Evolutionary conservation across 2,329 filamentous ascomycete species (phyloP).

Genomic region (Phaeosphaeriaceae sp.): DNA sequence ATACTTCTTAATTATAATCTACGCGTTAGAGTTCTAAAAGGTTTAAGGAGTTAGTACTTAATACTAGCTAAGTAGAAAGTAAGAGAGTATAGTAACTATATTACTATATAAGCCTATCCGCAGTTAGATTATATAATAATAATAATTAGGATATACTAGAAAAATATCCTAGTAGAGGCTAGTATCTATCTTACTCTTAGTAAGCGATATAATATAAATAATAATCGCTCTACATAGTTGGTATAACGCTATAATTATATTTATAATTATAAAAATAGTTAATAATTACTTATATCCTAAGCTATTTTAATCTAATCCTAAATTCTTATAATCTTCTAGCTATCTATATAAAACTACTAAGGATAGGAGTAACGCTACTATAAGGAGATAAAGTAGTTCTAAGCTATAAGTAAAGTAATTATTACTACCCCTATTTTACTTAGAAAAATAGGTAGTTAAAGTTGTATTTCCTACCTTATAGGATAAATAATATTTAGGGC

Average conservation of each 20-base stretch:
- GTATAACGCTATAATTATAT: constrained; percentile 2
- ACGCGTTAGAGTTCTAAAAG: constrained; percentile 4
- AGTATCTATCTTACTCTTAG: constrained; percentile 4
- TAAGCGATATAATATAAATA: constrained; percentile 4
- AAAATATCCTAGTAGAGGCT: constrained; percentile 1
- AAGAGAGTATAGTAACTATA: constrained; percentile 6
- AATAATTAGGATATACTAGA: constrained; percentile 4
- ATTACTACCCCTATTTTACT: constrained; percentile 2
- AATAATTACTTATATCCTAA: constrained; percentile 5
- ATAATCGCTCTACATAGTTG: constrained; percentile 4
- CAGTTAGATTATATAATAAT: constrained; percentile 1
- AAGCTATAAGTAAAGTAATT: constrained; percentile 1
- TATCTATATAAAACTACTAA: constrained; percentile 2
- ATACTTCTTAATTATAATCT: too few relatives aligned
- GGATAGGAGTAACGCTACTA: constrained; percentile 6
- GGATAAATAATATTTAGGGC: neutral
- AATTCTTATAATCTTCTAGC: constrained; percentile 4
- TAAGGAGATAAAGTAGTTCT: constrained; percentile 6
- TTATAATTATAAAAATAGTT: constrained; percentile 4
- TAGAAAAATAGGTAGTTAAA: constrained; percentile 1
- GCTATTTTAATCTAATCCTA: neutral
- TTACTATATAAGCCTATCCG: constrained; percentile 6
- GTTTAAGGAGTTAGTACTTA: constrained; percentile 8
- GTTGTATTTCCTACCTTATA: constrained; percentile 2
- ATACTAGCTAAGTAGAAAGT: too few relatives aligned